Evolutionary conservation across 2,329 filamentous ascomycete species (phyloP), one percentile per base, ranked within the genome.

Genomic region (Diaporthe sp.): DNA sequence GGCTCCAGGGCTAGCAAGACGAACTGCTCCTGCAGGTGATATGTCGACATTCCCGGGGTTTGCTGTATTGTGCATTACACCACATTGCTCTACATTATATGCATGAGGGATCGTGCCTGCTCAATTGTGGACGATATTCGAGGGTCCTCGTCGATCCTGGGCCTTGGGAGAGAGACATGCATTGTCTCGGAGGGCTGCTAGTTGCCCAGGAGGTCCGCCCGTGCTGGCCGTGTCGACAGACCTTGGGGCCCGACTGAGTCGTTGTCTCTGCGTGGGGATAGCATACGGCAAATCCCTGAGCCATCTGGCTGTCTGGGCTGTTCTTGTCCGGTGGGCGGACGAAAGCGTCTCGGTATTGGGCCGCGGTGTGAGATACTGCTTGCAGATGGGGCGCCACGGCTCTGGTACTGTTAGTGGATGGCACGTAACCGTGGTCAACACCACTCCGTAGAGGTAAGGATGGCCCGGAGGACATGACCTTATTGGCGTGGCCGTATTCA

Each of bases 71-170:
- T 54, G 64, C 47, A 28, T 68, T 68, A 54, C 47, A 68, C 64
- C 64, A 54, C 47, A 42, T 42, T 64, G 69, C 69, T 72, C n/a
- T 72, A 42, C 57, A 64, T 72, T 64, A 52, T 35, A 64, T 64
- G 69, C 69, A 72, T 72, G 69, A 22, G 38, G 57, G 69, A 72
- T 64, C 57, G 57, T 33, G 60, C 55, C 69, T 72, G 57, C 47
- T 64, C 33, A 30, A 72, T 61, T 57, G 47, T 54, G 64, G n/a
- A 19, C 8, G 47, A 54, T 68, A 22, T 68, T 68, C 64, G 64
- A 67, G 45, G 28, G 47, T 17, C 45, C 45, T 52, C 28, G 64
- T 54, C 64, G 64, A 68, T 68, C 64, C 22, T n/a, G 45, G 61
- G 61, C 42, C 28, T 40, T n/a, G n/a, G 13, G 33, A 38, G 28